Evolutionary conservation across 345 rosid genomes (phyloP), one percentile per base, ranked within the genome.

Genomic region (Litchi chinensis): DNA sequence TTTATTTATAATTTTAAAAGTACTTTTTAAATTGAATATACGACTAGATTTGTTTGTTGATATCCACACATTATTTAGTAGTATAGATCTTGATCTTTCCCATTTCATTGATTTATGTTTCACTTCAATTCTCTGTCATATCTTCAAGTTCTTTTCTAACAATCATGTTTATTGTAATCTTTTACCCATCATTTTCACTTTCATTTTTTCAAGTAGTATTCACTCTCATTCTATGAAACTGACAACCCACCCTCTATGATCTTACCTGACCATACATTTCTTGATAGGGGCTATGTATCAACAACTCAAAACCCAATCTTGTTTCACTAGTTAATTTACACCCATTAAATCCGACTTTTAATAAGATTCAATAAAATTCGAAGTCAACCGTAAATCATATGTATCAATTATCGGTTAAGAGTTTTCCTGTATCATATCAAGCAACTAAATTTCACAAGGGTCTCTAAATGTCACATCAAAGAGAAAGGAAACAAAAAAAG

Each of bases 101-200:
- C 5, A 11, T 1, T 63, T 19, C 65, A 57, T 24, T 37, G 10
- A 44, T 67, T 19, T 21, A 44, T 19, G 52, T 40, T 69, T 48
- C 46, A 46, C 16, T 22, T 65, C 13, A 26, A 56, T 1, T 26
- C 15, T 10, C 15, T 37, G 63, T 24, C 79, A 44, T 68, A 44
- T 68, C 56, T 75, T 68, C 75, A 26, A 46, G 78, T 48, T 80
- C 18, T 60, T 79, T 71, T 71, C 64, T 7, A 22, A 16, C 39
- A 19, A 64, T 65, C 64, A 74, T 64, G 73, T 80, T 75, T 64
- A 67, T 24, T 60, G 76, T 19, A 8, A 21, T 70, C 26, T 39
- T 63, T 11, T n/a, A 56, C 60, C 73, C 81, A 54, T 76, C 67
- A n/a, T 56, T 67, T 52, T 44, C 37, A 66, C 66, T 70, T 70